phyloP scores from a whole-genome alignment of 1,284 basidiomycete genomes.

The Violaceomyces palustris region DNA sequence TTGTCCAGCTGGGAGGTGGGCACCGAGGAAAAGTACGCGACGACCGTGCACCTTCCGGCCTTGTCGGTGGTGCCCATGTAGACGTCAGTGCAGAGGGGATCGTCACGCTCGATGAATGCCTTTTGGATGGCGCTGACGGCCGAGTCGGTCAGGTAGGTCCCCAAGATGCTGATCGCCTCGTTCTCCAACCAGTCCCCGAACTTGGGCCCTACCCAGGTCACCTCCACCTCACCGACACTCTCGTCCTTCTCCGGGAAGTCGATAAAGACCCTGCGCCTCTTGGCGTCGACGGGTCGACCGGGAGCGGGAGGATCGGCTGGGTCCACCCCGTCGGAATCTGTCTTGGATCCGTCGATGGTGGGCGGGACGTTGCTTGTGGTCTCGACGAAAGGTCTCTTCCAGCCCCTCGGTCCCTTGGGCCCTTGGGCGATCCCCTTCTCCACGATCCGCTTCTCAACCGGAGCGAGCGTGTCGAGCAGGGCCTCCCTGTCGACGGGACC shows the following conservation, averaged over 20 bases:
- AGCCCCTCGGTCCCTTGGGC: conserved; percentile 70
- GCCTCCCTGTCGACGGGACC: conserved; percentile 65
- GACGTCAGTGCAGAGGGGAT: conserved; percentile 77
- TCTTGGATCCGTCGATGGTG: conserved; percentile 51
- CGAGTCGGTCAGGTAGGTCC: conserved; percentile 74
- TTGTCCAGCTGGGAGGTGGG: conserved; percentile 71
- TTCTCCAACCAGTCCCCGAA: conserved; percentile 70
- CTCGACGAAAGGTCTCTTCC: conserved; percentile 92
- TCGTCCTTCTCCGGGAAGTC: conserved; percentile 99
- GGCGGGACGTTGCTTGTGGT: conserved; percentile 68
- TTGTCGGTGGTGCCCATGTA: conserved; percentile 73
- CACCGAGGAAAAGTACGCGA: conserved; percentile 76
- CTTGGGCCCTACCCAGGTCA: conserved; percentile 74
- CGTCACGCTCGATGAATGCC: conserved; percentile 85
- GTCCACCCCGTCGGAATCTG: conserved; percentile 32
- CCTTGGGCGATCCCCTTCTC: conserved; percentile 55
- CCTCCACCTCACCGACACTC: conserved; percentile 77
- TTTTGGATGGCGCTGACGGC: conserved; percentile 85
- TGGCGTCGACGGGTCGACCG: conserved; percentile 16
- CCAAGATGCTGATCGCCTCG: conserved; percentile 76
- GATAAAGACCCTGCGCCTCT: conserved; percentile 61
- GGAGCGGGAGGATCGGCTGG: conserved; percentile 32
- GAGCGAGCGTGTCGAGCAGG: conserved; percentile 62
- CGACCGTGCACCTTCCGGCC: conserved; percentile 65
- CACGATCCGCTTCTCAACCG: conserved; percentile 41